These are phyloP conservation scores for Oryza rufipogon DNA, from an alignment of 176 grass and related monocot genomes.

Conservation along the genomic window DNA sequence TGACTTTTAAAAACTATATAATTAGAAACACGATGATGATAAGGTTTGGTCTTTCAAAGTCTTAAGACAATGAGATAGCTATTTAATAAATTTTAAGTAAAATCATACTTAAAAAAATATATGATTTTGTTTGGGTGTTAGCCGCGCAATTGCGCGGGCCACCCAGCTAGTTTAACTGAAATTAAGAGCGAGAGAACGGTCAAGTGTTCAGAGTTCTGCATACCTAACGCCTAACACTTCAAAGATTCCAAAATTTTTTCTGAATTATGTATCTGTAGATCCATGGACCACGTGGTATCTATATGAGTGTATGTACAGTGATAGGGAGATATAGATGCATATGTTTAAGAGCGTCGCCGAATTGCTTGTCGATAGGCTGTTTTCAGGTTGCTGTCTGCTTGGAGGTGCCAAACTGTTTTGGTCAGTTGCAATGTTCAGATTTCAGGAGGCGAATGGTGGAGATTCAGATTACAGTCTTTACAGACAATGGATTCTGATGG, in stretches of 20 bases:
- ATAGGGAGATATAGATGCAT: constrained; percentile 30
- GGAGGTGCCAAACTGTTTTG: constrained; percentile 18
- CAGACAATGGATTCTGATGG: not conserved
- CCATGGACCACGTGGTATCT: constrained; percentile 24
- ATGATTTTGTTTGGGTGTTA: no score
- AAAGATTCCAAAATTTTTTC: constrained; percentile 6
- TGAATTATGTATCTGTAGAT: constrained; percentile 6
- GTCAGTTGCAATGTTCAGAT: constrained; percentile 1
- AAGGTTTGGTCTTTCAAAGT: no score
- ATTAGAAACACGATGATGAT: no score
- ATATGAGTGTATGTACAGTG: constrained; percentile 1
- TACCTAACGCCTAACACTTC: constrained; percentile 19
- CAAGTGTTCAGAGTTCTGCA: constrained; percentile 21
- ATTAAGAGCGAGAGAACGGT: constrained; percentile 14
- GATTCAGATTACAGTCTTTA: not conserved
- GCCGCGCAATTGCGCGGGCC: no score
- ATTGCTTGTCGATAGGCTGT: constrained; percentile 45
- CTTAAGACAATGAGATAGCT: no score
- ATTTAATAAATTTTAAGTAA: no score
- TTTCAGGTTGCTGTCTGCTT: constrained; percentile 56
- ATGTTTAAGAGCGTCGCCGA: constrained; percentile 42
- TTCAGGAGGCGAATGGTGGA: not conserved
- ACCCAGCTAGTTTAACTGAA: no score
- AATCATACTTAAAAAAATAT: no score
- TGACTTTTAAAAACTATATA: no score